These are phyloP conservation scores for Serpula lacrymans DNA, from an alignment of 768 basidiomycete genomes.

Conservation along the genomic window DNA sequence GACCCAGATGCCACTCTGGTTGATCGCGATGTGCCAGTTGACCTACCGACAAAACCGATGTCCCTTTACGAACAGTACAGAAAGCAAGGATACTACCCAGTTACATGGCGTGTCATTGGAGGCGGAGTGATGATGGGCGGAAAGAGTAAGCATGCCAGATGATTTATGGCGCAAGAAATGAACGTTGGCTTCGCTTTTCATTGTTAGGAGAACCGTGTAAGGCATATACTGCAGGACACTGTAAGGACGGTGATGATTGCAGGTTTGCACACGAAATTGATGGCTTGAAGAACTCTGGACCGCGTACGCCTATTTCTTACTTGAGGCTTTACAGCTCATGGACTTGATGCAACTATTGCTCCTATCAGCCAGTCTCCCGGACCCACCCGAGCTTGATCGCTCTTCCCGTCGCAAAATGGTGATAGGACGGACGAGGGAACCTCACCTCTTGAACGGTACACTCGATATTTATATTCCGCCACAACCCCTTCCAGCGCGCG, in stretches of 20 bases:
- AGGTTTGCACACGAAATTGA: constrained; percentile 27
- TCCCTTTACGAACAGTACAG: constrained; percentile 32
- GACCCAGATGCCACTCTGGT: constrained; percentile 12
- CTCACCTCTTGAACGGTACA: too few species aligned
- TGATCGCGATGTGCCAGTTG: constrained; percentile 5
- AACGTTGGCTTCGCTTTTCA: not conserved
- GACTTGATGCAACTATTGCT: not conserved
- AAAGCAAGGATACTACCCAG: constrained; percentile 55
- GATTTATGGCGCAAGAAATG: not conserved
- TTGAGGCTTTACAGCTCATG: too few species aligned
- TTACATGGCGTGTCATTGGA: constrained; percentile 75
- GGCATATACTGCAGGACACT: constrained; percentile 20
- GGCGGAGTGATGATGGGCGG: constrained; percentile 71
- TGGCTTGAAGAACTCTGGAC: constrained; percentile 15
- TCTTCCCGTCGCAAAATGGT: too few species aligned
- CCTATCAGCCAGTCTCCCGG: too few species aligned
- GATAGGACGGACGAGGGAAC: too few species aligned
- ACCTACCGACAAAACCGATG: constrained; percentile 25
- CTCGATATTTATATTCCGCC: too few species aligned
- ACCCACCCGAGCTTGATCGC: too few species aligned
- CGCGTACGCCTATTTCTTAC: constrained; percentile 16
- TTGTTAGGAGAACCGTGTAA: constrained; percentile 24
- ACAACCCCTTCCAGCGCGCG: too few species aligned
- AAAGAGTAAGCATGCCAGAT: constrained; percentile 17
- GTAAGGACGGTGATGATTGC: constrained; percentile 24